Conservation (phyloP, 768 basidiomycete species). For the Chalciporus pseudorubinellus region DNA sequence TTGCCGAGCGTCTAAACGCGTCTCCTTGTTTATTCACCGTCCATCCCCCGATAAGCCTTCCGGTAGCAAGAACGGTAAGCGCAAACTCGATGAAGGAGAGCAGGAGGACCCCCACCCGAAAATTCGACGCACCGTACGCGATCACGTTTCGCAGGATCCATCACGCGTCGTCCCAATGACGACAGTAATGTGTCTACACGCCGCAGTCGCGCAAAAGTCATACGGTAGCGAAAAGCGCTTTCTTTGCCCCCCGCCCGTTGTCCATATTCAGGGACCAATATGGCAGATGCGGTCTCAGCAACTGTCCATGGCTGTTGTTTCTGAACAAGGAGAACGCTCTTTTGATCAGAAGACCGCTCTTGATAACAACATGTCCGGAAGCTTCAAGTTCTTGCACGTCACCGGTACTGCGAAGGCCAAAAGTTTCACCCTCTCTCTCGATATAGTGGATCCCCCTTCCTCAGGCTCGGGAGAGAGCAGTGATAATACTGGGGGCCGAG, state of each 20-base stretch:
- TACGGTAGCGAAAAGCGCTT: constrained; percentile 96
- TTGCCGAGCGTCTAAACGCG: constrained; percentile 30
- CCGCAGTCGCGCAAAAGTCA: constrained; percentile 93
- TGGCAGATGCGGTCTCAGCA: constrained; percentile 81
- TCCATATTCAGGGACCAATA: constrained; percentile 87
- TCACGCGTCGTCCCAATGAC: constrained; percentile 83
- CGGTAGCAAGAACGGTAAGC: constrained; percentile 55
- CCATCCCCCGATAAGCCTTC: constrained; percentile 26
- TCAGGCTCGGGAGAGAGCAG: constrained; percentile 41
- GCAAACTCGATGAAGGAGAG: constrained; percentile 66
- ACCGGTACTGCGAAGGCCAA: constrained; percentile 87
- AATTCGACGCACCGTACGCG: constrained; percentile 81
- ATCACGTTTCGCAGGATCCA: constrained; percentile 76
- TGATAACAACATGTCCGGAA: constrained; percentile 81
- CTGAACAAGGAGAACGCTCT: constrained; percentile 78
- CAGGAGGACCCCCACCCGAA: constrained; percentile 67
- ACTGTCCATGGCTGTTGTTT: constrained; percentile 82
- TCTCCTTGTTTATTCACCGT: constrained; percentile 16
- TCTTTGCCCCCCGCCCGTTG: constrained; percentile 89
- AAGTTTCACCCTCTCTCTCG: constrained; percentile 82
- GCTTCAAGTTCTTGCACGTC: constrained; percentile 91
- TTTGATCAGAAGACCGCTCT: constrained; percentile 82
- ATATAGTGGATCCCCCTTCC: constrained; percentile 74
- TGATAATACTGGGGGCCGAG: constrained; percentile 49
- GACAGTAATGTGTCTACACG: constrained; percentile 85